Evolutionary conservation across 192 early-diverging fungal species (phyloP), one percentile per base, ranked within the genome.

Genomic region (Jimgerdemannia flammicorona): DNA sequence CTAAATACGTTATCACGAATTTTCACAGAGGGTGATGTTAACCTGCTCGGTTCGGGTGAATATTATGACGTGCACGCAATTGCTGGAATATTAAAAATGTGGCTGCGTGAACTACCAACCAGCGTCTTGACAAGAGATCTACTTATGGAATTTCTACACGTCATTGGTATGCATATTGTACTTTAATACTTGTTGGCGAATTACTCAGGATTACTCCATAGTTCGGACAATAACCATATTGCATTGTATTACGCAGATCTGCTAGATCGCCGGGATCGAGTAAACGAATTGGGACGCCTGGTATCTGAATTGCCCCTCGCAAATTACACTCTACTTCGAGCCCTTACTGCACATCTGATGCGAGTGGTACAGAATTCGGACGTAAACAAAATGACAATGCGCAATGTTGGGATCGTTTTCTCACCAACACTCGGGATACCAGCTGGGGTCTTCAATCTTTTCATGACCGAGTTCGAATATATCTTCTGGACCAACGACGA

Each of bases 371-470:
- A 93, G 72, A 86, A 90, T 69, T 86, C 90, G 10, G 90, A 91
- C 43, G 83, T 90, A 40, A 99, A 99, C 86, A 93, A 92, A 80
- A 99, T 99, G 98, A 98, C 93, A 4, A 87, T 96, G 69, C 90
- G 94, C 39, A 98, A 98, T 86, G 90, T 99, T 54, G 93, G 95
- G 67, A 99, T 98, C 72, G 96, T 99, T 4, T 98, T 98, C 76
- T 92, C 95, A 43, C 97, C 96, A 19, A 98, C 97, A 4, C 85
- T 99, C 3, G 93, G 95, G 29, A 94, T 99, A 71, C 96, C 97
- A 2, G 95, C 93, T 17, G 90, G 95, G 6, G 91, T 99, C n/a
- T 97, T 98, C 72, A 95, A 90, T 67, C 77, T 99, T 74, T 87
- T 99, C 79, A 89, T 98, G 87, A 89, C 92, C 6, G 96, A 97